These are phyloP conservation scores for Termitomyces sp. DNA, from an alignment of 768 basidiomycete genomes.

Conservation along the genomic window DNA sequence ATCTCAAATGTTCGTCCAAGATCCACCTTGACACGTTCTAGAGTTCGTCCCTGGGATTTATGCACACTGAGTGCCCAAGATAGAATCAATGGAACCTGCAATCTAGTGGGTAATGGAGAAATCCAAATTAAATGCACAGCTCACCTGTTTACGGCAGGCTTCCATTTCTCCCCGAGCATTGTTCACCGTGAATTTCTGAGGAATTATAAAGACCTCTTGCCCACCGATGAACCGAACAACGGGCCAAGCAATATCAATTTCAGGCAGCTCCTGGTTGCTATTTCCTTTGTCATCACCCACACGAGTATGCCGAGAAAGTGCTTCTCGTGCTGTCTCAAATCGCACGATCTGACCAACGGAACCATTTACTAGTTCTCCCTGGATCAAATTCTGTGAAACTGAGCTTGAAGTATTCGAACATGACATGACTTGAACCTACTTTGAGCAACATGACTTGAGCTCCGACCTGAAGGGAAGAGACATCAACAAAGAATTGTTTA, in stretches of 20 bases:
- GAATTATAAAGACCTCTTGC: slow-evolving; percentile 38
- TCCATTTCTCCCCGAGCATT: slow-evolving; percentile 54
- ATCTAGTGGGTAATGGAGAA: not conserved
- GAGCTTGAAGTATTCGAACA: not conserved
- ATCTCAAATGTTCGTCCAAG: slow-evolving; percentile 72
- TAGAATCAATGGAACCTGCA: slow-evolving; percentile 66
- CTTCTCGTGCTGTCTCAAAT: slow-evolving; percentile 42
- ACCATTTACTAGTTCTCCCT: slow-evolving; percentile 67
- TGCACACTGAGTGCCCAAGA: slow-evolving; percentile 88
- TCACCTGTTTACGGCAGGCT: slow-evolving; percentile 54
- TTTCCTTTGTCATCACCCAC: slow-evolving; percentile 29
- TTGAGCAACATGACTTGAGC: slow-evolving; percentile 87
- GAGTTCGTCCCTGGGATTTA: slow-evolving; percentile 87
- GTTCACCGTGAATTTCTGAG: slow-evolving; percentile 56
- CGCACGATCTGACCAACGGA: slow-evolving; percentile 51
- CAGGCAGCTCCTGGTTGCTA: slow-evolving; percentile 10
- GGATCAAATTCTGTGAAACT: slow-evolving; percentile 49
- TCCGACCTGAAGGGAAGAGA: slow-evolving; percentile 40
- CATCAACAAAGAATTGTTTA: not conserved
- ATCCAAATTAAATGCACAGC: not conserved
- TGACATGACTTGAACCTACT: slow-evolving; percentile 23
- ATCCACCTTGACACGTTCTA: slow-evolving; percentile 80
- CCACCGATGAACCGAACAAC: slow-evolving; percentile 54
- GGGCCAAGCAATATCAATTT: slow-evolving; percentile 39
- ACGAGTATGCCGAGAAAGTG: slow-evolving; percentile 25